phyloP scores from a whole-genome alignment of 805 yeast genomes.

The Dipodascopsis uninucleata region DNA sequence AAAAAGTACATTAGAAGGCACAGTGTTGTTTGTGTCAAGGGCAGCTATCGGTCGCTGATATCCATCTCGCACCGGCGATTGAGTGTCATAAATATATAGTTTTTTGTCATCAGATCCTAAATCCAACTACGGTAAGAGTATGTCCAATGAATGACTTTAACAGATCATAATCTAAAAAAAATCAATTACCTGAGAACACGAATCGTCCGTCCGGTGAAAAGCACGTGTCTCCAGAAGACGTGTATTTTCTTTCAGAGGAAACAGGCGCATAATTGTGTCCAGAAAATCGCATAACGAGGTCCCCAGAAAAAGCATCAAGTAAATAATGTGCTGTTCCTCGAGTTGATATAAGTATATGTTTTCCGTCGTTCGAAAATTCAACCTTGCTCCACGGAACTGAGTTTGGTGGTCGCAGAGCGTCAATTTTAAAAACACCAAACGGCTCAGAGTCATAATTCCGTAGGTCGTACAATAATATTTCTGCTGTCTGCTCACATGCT shows the following conservation, averaged over 20 bases:
- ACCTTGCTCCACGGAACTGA: conserved; percentile 51
- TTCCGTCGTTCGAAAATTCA: conserved; percentile 79
- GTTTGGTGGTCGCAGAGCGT: conserved; percentile 30
- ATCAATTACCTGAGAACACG: conserved; percentile 49
- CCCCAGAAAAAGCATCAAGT: conserved; percentile 67
- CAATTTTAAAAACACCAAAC: conserved; percentile 46
- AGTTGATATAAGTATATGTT: conserved; percentile 55
- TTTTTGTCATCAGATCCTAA: conserved; percentile 48
- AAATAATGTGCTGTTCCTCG: conserved; percentile 57
- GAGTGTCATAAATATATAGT: conserved; percentile 51
- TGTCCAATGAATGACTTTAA: neutral
- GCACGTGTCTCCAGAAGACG: conserved; percentile 51
- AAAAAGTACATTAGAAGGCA: conserved; percentile 52
- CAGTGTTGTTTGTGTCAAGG: conserved; percentile 24
- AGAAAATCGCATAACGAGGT: conserved; percentile 43
- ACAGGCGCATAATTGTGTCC: conserved; percentile 43
- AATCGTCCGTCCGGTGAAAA: conserved; percentile 66
- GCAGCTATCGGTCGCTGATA: conserved; percentile 30
- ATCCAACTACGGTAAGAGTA: neutral
- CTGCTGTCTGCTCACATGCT: conserved; percentile 45
- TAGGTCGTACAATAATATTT: conserved; percentile 58
- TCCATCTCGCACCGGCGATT: conserved; percentile 23
- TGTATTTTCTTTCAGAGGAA: conserved; percentile 37
- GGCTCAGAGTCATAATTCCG: conserved; percentile 56
- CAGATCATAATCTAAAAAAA: neutral